Conservation (phyloP, 345 rosid species). For the Gossypium thurberi region DNA sequence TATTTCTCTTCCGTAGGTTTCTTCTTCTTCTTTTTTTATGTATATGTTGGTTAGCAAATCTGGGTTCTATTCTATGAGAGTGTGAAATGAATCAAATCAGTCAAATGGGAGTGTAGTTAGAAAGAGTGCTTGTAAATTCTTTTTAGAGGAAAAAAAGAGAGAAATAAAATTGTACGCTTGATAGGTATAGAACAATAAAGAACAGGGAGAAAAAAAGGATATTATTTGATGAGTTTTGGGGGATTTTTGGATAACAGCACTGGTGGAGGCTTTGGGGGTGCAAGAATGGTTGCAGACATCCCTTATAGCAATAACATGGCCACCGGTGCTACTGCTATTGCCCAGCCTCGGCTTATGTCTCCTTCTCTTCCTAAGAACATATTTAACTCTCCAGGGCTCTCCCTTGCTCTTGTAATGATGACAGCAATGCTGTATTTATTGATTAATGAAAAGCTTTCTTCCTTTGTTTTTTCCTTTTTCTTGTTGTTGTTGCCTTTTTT, state of each 20-base stretch:
- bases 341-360: slow-evolving; percentile 45
- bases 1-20: slow-evolving; percentile 36
- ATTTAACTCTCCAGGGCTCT: slow-evolving; percentile 73
- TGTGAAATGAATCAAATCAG: no score
- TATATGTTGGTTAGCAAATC: neutral
- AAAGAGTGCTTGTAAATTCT: slow-evolving; percentile 4
- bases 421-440: no score
- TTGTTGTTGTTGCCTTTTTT: no score
- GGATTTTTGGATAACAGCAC: slow-evolving; percentile 53
- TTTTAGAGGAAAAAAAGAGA: neutral
- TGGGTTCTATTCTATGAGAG: neutral
- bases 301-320: slow-evolving; percentile 45
- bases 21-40: neutral
- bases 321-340: slow-evolving; percentile 44
- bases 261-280: slow-evolving; percentile 36
- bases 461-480: no score
- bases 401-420: slow-evolving; percentile 59
- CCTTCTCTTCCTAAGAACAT: slow-evolving; percentile 47
- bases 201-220: neutral
- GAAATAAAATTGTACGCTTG: slow-evolving; percentile 3
- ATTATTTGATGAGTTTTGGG: slow-evolving; percentile 65
- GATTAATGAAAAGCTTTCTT: neutral
- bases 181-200: neutral
- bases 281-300: slow-evolving; percentile 37
- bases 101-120: slow-evolving; percentile 4